phyloP scores from a whole-genome alignment of 2,329 filamentous ascomycete genomes.

The Diaporthe vaccinii region DNA sequence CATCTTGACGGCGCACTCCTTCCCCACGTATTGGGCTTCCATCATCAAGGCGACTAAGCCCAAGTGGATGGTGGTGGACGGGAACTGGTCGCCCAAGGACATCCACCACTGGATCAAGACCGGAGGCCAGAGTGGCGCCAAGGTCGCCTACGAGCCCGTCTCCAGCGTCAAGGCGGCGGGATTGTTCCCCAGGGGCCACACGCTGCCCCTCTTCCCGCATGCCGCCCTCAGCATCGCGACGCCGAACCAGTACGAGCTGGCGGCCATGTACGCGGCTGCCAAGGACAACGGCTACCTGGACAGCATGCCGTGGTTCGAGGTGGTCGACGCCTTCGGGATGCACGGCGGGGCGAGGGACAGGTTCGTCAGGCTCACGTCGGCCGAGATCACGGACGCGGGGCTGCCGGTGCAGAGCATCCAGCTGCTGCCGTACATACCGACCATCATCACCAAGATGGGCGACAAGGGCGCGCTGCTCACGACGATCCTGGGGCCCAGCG shows the following conservation, averaged over 20 bases:
- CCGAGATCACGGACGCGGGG: conserved; percentile 80
- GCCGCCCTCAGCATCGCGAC: conserved; percentile 80
- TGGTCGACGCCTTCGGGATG: conserved; percentile 85
- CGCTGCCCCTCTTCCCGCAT: conserved; percentile 68
- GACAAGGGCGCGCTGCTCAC: conserved; percentile 81
- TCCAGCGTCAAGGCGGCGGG: conserved; percentile 82
- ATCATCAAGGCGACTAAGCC: conserved; percentile 69
- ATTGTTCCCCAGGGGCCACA: conserved; percentile 68
- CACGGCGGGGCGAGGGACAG: conserved; percentile 78
- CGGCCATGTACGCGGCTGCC: conserved; percentile 82
- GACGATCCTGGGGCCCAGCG: conserved; percentile 75
- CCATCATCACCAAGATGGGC: conserved; percentile 87
- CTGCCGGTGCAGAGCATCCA: conserved; percentile 87
- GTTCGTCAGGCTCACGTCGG: conserved; percentile 77
- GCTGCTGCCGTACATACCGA: conserved; percentile 89
- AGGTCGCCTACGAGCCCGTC: conserved; percentile 89
- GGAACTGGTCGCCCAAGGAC: conserved; percentile 81
- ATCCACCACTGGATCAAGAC: conserved; percentile 78
- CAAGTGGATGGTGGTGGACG: conserved; percentile 88
- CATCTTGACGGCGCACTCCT: conserved; percentile 75
- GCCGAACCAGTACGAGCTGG: conserved; percentile 87
- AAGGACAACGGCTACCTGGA: conserved; percentile 73
- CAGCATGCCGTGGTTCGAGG: conserved; percentile 81
- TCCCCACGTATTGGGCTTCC: conserved; percentile 71
- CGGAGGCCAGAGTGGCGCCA: conserved; percentile 67